phyloP scores from a whole-genome alignment of 2,329 filamentous ascomycete genomes.

The Colletotrichum sidae region DNA sequence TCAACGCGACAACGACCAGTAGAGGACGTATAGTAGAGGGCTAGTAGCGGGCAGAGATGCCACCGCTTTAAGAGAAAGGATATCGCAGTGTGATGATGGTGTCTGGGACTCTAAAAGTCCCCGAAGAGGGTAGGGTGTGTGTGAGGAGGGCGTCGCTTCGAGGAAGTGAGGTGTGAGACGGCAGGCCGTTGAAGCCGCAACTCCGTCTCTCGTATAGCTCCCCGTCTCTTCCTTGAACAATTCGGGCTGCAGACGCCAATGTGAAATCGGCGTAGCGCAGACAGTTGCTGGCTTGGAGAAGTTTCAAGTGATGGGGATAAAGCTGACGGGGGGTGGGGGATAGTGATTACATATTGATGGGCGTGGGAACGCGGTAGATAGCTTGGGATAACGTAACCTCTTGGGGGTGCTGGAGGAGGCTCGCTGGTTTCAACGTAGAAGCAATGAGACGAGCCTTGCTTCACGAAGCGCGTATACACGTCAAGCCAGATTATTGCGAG shows the following conservation, averaged over 20 bases:
- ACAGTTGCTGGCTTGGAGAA: not conserved
- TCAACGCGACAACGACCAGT: conserved; percentile 1
- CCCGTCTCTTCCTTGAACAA: conserved; percentile 8
- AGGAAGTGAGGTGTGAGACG: conserved; percentile 15
- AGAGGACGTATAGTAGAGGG: not conserved
- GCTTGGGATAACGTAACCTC: conserved; percentile 5
- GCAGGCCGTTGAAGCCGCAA: conserved; percentile 4
- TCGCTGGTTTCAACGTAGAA: conserved; percentile 23
- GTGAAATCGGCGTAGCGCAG: not conserved
- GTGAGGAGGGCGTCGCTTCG: no score
- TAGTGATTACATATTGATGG: conserved; percentile 33
- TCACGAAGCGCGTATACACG: conserved; percentile 18
- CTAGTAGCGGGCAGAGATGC: conserved; percentile 1
- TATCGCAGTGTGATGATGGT: conserved; percentile 10
- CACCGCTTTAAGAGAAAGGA: conserved; percentile 9
- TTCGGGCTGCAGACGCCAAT: not conserved
- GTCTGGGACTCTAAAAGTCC: conserved; percentile 16
- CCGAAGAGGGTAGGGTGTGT: conserved; percentile 17
- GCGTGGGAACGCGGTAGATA: conserved; percentile 1
- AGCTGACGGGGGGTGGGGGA: conserved; percentile 17
- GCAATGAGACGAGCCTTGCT: conserved; percentile 19
- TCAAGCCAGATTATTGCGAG: not conserved
- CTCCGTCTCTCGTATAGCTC: conserved; percentile 1
- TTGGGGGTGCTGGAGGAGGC: conserved; percentile 9
- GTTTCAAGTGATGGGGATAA: conserved; percentile 7